These are phyloP conservation scores for Fragaria iinumae DNA, from an alignment of 306 rosid genomes.

Conservation along the genomic window DNA sequence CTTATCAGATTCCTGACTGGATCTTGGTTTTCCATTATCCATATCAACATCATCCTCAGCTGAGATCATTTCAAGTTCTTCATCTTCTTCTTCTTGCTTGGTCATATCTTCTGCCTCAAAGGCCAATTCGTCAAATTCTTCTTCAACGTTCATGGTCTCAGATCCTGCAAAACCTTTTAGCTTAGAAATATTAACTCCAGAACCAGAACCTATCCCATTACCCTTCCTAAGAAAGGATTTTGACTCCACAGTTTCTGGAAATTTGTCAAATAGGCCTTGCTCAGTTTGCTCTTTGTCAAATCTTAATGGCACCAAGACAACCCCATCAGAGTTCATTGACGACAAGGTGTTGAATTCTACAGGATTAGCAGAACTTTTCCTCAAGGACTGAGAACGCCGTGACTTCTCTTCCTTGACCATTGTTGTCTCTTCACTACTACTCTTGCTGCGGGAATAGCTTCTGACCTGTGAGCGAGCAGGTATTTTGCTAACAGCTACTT, in stretches of 20 bases:
- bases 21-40: constrained; percentile 61
- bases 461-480: constrained; percentile 62
- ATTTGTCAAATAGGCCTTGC: constrained; percentile 42
- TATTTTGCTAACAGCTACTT: constrained; percentile 62
- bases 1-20: constrained; percentile 68
- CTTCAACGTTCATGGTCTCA: constrained; percentile 49
- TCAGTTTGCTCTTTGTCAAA: constrained; percentile 66
- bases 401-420: constrained; percentile 74
- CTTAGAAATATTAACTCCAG: constrained; percentile 47
- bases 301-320: constrained; percentile 65
- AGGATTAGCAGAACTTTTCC: constrained; percentile 64
- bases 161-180: constrained; percentile 59
- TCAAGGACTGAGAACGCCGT: constrained; percentile 50
- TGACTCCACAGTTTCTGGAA: constrained; percentile 42
- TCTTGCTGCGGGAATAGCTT: constrained; percentile 63
- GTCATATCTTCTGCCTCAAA: constrained; percentile 62
- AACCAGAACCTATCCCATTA: constrained; percentile 53
- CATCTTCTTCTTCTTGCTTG: constrained; percentile 52
- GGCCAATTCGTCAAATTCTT: constrained; percentile 59
- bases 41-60: constrained; percentile 43
- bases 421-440: constrained; percentile 54
- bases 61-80: constrained; percentile 51
- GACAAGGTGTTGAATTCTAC: constrained; percentile 57
- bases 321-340: constrained; percentile 54
- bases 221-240: constrained; percentile 68